Conservation (phyloP, 1,139 yeast genomes). For the Wickerhamomyces sp. region DNA sequence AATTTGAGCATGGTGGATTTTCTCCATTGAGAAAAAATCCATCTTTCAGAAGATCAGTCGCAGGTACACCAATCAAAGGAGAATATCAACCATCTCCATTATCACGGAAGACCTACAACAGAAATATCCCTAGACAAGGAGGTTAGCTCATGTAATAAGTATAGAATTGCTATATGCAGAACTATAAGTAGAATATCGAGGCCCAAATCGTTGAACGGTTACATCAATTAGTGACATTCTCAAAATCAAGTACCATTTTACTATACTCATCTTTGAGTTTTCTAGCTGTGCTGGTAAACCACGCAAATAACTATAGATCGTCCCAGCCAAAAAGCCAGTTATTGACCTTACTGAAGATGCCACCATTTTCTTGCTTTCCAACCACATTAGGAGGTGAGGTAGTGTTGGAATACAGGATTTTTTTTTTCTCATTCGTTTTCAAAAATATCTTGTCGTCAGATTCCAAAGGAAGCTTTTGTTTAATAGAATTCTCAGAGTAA, state of each 20-base stretch:
- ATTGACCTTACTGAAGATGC: conserved; percentile 26
- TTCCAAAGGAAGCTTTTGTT: conserved; percentile 17
- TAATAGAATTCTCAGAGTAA: conserved; percentile 9
- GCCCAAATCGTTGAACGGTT: too few species aligned
- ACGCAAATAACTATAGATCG: conserved; percentile 37
- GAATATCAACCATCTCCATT: conserved; percentile 14
- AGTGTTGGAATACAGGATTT: conserved; percentile 25
- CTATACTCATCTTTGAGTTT: too few species aligned
- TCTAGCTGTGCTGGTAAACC: too few species aligned
- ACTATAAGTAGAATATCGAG: too few species aligned
- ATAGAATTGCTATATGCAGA: too few species aligned
- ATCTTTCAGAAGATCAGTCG: conserved; percentile 5
- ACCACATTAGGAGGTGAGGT: too few species aligned
- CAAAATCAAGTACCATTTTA: too few species aligned
- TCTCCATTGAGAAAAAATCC: conserved; percentile 15
- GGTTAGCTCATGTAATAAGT: too few species aligned
- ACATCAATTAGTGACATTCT: too few species aligned
- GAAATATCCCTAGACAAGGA: background rate
- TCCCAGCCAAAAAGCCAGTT: conserved; percentile 54
- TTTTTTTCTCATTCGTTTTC: conserved; percentile 27
- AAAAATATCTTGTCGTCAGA: conserved; percentile 28
- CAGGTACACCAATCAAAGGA: background rate
- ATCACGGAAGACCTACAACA: conserved; percentile 6
- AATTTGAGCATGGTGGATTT: conserved; percentile 18
- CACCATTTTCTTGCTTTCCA: conserved; percentile 14